Evolutionary conservation across 495 filamentous ascomycete species (phyloP).

Genomic region (Achaetomiella virescens): DNA sequence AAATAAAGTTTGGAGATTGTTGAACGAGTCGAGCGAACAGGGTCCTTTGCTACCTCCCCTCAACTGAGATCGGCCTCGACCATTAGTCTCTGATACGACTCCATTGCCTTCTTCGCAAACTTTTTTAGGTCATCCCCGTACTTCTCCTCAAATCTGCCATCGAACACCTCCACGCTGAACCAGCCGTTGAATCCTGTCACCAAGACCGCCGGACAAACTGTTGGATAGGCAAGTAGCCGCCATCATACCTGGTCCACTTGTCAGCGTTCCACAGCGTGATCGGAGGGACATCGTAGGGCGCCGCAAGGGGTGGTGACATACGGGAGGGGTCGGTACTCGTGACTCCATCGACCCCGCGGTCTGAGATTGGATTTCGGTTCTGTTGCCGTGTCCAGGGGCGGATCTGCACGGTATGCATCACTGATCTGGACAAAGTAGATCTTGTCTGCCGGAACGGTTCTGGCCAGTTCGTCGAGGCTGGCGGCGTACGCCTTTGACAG

Average conservation of each 20-base stretch:
- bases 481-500: constrained; percentile 45
- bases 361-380: constrained; percentile 42
- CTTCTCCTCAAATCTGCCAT: constrained; percentile 55
- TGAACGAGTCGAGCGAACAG: too few species aligned
- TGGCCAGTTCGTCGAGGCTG: constrained; percentile 50
- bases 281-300: too few species aligned
- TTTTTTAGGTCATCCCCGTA: constrained; percentile 44
- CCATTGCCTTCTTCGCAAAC: constrained; percentile 57
- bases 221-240: constrained; percentile 66
- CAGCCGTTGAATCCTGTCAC: constrained; percentile 65
- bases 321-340: constrained; percentile 62
- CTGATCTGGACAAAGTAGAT: constrained; percentile 73
- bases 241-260: constrained; percentile 40
- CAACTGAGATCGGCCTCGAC: neutral
- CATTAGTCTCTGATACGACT: constrained; percentile 48
- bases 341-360: constrained; percentile 64
- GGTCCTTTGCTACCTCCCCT: neutral
- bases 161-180: constrained; percentile 74
- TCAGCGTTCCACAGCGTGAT: neutral
- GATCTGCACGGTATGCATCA: constrained; percentile 63
- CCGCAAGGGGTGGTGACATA: neutral
- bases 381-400: constrained; percentile 40
- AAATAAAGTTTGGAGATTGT: too few species aligned
- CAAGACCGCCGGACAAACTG: constrained; percentile 61
- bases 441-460: constrained; percentile 58